phyloP scores from a whole-genome alignment of 306 rosid species.

The Ormosia semicastrata region DNA sequence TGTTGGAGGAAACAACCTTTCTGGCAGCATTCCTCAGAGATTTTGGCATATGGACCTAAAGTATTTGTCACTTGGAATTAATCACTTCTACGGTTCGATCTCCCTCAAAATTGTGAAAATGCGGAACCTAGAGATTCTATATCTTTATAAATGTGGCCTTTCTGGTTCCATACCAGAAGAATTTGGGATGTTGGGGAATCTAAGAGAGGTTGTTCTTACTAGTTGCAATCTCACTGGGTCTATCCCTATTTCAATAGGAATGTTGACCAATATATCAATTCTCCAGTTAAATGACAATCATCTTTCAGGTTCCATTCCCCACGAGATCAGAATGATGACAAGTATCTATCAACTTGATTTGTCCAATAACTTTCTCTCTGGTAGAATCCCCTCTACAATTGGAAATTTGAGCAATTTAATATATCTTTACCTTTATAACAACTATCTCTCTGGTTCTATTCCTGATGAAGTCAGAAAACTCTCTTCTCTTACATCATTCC shows the following conservation, averaged over 20 bases:
- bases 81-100: background rate
- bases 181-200: background rate
- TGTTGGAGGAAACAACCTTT: background rate
- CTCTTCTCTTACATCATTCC: too few relatives aligned
- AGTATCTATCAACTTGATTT: background rate
- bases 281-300: background rate
- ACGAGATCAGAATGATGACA: background rate
- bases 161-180: background rate
- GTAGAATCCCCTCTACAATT: background rate
- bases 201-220: background rate
- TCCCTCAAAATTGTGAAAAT: background rate
- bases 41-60: background rate
- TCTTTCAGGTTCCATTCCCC: constrained; percentile 5
- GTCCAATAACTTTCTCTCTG: background rate
- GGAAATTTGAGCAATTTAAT: background rate
- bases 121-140: background rate
- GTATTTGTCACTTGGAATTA: rapidly evolving
- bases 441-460: too few relatives aligned
- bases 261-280: background rate
- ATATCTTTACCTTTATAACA: too few relatives aligned
- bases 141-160: background rate
- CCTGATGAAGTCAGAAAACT: too few relatives aligned
- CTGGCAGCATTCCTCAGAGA: background rate
- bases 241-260: too few relatives aligned
- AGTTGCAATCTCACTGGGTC: constrained; percentile 9